Evolutionary conservation across 495 filamentous ascomycete genomes (phyloP).

Genomic region (Neurospora tetraspora): DNA sequence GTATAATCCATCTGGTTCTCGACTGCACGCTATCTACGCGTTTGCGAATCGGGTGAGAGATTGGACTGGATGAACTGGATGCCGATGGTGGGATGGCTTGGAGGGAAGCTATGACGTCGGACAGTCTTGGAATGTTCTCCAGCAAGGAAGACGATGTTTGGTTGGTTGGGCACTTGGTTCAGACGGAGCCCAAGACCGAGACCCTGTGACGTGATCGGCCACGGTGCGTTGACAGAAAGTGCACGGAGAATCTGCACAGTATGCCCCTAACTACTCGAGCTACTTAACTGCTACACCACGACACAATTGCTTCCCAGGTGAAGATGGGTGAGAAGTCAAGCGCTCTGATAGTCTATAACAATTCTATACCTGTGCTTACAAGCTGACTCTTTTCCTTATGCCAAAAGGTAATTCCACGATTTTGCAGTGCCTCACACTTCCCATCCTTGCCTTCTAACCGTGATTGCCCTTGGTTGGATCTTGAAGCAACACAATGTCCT

Average conservation of each 20-base stretch:
- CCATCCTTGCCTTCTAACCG: neutral
- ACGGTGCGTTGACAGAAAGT: neutral
- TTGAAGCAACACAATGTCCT: neutral
- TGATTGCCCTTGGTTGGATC: neutral
- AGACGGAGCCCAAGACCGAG: neutral
- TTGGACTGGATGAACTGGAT: neutral
- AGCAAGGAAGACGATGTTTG: neutral
- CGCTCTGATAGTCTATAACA: neutral
- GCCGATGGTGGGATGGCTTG: neutral
- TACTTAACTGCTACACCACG: neutral
- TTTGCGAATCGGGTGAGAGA: neutral
- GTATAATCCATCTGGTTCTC: neutral
- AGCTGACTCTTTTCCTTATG: neutral
- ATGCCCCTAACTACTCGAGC: too few relatives aligned
- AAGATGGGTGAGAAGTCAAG: neutral
- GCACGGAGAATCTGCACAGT: neutral
- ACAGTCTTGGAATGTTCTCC: neutral
- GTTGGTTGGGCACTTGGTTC: neutral
- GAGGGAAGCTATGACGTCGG: neutral
- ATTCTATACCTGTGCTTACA: neutral
- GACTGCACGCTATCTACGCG: neutral
- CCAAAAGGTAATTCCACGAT: neutral
- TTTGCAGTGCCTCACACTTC: neutral
- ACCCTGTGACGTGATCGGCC: neutral
- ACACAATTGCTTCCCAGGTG: neutral